A percentile compares a stretch with the other conserved stretches of the same genome.
Evolutionary conservation across 2,329 filamentous ascomycete genomes (phyloP).

Genomic region (Ceratocystis ficicola): DNA sequence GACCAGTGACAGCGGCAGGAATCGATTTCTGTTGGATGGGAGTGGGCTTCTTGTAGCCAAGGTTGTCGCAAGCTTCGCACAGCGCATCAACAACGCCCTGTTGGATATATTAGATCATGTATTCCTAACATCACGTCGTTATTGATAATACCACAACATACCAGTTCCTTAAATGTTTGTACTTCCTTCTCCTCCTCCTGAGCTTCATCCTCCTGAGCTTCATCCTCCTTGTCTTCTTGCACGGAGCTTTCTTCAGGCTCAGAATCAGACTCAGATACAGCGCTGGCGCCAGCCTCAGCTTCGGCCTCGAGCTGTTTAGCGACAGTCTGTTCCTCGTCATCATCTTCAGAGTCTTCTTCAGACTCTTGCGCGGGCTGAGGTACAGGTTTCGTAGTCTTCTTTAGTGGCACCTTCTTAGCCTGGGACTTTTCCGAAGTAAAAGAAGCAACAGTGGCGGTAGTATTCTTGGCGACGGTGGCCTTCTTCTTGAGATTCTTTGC

Average conservation of each 20-base stretch:
- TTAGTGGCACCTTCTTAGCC: neutral
- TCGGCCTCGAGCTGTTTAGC: neutral
- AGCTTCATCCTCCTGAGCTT: conserved; percentile 14
- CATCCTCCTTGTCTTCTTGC: conserved; percentile 6
- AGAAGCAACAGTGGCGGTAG: conserved; percentile 4
- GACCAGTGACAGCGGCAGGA: conserved; percentile 62
- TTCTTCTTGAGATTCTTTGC: conserved; percentile 14
- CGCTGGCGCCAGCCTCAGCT: neutral
- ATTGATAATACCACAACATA: conserved; percentile 26
- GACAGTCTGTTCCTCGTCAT: conserved; percentile 9
- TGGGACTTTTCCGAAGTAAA: neutral
- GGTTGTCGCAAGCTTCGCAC: conserved; percentile 71
- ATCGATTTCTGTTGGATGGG: conserved; percentile 82
- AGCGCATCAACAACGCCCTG: conserved; percentile 74
- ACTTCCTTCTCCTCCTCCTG: conserved; percentile 29
- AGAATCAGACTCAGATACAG: conserved; percentile 18
- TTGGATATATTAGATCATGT: neutral
- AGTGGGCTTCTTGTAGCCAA: conserved; percentile 77
- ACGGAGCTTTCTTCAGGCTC: conserved; percentile 14
- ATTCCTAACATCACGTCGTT: conserved; percentile 22
- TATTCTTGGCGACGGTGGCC: neutral
- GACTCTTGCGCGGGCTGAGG: conserved; percentile 8
- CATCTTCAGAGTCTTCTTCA: conserved; percentile 7
- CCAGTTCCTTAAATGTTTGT: conserved; percentile 57
- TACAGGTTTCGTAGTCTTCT: conserved; percentile 13